Conservation (phyloP, 768 basidiomycete species). For the Symmetrospora coprosmae region DNA sequence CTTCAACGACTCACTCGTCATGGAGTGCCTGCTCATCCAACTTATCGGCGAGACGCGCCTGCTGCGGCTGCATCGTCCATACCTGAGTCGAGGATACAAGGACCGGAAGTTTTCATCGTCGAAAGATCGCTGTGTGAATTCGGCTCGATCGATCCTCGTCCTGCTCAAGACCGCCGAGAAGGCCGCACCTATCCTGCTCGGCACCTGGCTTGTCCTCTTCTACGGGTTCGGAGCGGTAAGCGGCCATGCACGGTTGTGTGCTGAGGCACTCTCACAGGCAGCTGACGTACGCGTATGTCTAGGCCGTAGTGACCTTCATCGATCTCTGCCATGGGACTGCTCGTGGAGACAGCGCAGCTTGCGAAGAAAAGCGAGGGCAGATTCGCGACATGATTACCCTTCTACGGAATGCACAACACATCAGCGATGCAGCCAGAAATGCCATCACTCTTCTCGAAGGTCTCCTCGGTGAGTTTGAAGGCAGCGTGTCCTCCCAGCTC, state of each 20-base stretch:
- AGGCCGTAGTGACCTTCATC: constrained; percentile 22
- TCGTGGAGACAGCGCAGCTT: background rate
- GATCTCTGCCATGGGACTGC: constrained; percentile 16
- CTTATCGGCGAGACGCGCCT: constrained; percentile 21
- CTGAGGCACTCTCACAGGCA: too few relatives aligned
- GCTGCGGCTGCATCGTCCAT: constrained; percentile 22
- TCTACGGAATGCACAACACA: constrained; percentile 6
- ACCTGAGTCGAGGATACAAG: constrained; percentile 12
- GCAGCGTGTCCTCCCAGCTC: background rate
- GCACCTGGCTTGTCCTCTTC: constrained; percentile 20
- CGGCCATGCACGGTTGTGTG: too few relatives aligned
- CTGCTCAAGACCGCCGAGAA: constrained; percentile 4
- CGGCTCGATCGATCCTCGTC: constrained; percentile 14
- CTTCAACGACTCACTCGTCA: constrained; percentile 10
- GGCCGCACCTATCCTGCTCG: constrained; percentile 12
- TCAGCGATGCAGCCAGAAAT: constrained; percentile 19
- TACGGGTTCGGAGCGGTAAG: constrained; percentile 20
- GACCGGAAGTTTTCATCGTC: constrained; percentile 13
- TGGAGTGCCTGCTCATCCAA: constrained; percentile 19
- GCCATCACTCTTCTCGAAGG: constrained; percentile 17
- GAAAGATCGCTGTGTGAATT: constrained; percentile 21
- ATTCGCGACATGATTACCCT: constrained; percentile 10
- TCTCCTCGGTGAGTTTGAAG: background rate
- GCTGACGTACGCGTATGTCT: background rate
- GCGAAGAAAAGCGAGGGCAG: background rate